Conservation (phyloP, 208 protist species). For the Porcisia hertigi region DNA sequence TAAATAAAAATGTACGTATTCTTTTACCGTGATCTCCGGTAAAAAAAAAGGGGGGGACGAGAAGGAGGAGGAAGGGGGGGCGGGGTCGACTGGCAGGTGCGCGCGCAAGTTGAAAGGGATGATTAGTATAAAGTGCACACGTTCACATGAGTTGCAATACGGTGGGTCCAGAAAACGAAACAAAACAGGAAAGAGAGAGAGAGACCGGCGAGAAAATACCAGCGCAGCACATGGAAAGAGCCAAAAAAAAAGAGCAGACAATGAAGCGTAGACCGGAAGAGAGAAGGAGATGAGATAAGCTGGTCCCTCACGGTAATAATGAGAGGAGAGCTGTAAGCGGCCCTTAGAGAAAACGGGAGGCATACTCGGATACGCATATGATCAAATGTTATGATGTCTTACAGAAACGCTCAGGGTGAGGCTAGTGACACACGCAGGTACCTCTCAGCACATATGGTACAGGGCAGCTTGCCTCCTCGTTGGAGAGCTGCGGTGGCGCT, state of each 20-base stretch:
- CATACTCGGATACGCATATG: background rate
- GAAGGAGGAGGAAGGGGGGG: background rate
- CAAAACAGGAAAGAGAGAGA: background rate
- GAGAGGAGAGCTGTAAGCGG: background rate
- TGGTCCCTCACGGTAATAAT: background rate
- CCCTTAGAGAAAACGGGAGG: background rate
- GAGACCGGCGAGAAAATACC: background rate
- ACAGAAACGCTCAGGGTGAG: background rate
- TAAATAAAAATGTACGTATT: slow-evolving; percentile 14
- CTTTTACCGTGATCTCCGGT: slow-evolving; percentile 1
- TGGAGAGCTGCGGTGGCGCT: background rate
- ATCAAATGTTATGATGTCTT: background rate
- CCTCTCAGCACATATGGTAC: background rate
- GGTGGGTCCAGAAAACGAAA: background rate
- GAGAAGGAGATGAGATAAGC: background rate
- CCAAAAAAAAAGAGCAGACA: background rate
- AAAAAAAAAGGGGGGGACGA: background rate
- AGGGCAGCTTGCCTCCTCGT: background rate
- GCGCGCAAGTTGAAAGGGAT: background rate
- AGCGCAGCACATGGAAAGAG: background rate
- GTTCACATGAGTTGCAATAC: background rate
- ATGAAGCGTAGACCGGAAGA: too few species aligned
- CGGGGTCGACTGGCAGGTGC: background rate
- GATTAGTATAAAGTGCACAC: background rate
- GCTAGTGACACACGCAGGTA: background rate